These are phyloP conservation scores for Aspergillus melleus DNA, from an alignment of 2,329 filamentous ascomycete species.

Conservation along the genomic window DNA sequence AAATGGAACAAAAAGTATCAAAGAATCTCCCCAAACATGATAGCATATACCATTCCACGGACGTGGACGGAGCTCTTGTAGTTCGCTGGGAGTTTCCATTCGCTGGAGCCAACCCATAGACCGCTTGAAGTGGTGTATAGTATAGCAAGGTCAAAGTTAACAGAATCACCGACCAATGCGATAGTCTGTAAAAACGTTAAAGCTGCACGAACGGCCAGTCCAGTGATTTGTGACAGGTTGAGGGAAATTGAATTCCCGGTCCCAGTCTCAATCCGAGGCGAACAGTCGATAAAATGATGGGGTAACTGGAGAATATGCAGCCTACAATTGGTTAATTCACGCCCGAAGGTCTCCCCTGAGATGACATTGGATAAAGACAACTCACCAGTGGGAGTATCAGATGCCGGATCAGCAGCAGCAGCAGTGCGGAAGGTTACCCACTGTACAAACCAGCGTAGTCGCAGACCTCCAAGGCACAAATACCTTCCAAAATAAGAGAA, in stretches of 20 bases:
- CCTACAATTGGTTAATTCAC: background rate
- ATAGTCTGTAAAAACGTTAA: background rate
- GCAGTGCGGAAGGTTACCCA: constrained; percentile 3
- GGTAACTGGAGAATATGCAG: background rate
- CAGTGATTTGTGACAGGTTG: background rate
- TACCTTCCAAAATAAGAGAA: constrained; percentile 11
- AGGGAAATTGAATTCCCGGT: constrained; percentile 1
- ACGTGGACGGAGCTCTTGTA: background rate
- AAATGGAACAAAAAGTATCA: constrained; percentile 1
- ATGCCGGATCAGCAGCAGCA: constrained; percentile 3
- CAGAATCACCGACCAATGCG: background rate
- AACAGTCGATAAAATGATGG: constrained; percentile 3
- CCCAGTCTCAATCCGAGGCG: constrained; percentile 5
- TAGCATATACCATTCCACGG: constrained; percentile 5
- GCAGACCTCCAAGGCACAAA: constrained; percentile 10
- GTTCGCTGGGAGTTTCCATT: background rate
- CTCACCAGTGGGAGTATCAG: constrained; percentile 13
- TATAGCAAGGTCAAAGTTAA: constrained; percentile 2
- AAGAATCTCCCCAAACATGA: constrained; percentile 5
- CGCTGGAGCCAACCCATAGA: background rate
- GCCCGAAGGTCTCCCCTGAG: background rate
- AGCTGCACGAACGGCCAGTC: background rate
- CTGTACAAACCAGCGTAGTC: constrained; percentile 6
- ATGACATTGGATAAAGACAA: background rate
- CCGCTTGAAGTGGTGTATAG: background rate